Base-by-base conservation (phyloP, 2,329 filamentous ascomycete species). In the Simplicillium sp. region DNA sequence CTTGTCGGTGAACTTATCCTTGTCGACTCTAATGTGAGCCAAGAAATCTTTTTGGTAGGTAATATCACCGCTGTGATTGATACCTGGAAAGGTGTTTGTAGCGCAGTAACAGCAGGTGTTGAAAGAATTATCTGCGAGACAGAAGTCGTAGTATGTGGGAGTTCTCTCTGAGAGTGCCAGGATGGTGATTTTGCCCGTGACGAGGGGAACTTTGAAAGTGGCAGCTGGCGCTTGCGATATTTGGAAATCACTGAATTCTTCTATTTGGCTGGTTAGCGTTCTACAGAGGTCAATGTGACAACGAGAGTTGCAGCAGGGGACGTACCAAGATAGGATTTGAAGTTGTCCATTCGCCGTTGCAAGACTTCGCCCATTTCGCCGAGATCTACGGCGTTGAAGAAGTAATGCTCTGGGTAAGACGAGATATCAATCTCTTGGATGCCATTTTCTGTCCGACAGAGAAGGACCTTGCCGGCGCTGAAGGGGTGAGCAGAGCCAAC, bases 351-450 rank as follows among this genome's bases (percentile, higher is more conserved):
- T 39, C 46, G 43, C 11, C 43, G 35, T 32, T 46, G 37, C 14
- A 49, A 45, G 20, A 41, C 40, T 36, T 49, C 44, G 3, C 47
- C 47, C 45, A 49, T 49, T 36, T 47, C 45, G 9, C 45, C 47
- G 15, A 49, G 41, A 29, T 49, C 47, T 1, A 49, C 47, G 4
- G 45, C 47, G 46, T 49, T 49, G 38, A 42, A 49, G 34, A 47
- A 48, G 36, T 29, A 49, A 12, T 47, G 40, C 31, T 46, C 41
- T 8, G 38, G 31, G 36, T 48, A 41, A 8, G 32, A 28, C 29
- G 44, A 48, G 15, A 48, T 48, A 31, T 48, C 46, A 44, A 48
- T 48, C 29, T 49, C 46, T 1, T 44, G 17, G 32, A 49, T 42
- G 12, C 37, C 46, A 36, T 44, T 29, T 12, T 38, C 34, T 6